These are phyloP conservation scores for Debaryomyces psychrophilus DNA, from an alignment of 1,139 yeast genomes.

Conservation along the genomic window DNA sequence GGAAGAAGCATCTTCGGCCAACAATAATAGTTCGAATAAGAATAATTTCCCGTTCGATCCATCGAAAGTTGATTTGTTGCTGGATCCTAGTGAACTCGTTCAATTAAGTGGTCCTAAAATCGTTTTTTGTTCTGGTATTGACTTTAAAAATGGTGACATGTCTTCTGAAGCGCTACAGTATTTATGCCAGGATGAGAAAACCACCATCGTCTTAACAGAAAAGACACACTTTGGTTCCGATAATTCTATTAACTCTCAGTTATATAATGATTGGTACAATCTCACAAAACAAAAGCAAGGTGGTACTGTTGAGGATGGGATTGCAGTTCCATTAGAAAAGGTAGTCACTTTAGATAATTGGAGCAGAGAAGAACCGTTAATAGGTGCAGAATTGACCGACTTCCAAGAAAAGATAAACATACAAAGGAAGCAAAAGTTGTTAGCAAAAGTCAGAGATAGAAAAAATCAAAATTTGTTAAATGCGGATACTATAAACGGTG, in stretches of 20 bases:
- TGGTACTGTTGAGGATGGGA: conserved; percentile 56
- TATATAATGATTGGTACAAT: conserved; percentile 63
- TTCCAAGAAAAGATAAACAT: conserved; percentile 50
- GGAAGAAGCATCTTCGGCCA: conserved; percentile 51
- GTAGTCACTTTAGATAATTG: conserved; percentile 33
- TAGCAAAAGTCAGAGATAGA: conserved; percentile 58
- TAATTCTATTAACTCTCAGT: conserved; percentile 31
- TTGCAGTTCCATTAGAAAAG: conserved; percentile 56
- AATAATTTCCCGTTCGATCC: conserved; percentile 78
- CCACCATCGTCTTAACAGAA: conserved; percentile 77
- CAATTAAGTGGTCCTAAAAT: conserved; percentile 73
- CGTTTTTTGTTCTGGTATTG: conserved; percentile 78
- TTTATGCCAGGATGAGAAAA: conserved; percentile 64
- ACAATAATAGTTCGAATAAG: conserved; percentile 36
- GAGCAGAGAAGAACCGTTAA: conserved; percentile 52
- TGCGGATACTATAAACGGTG: conserved; percentile 41
- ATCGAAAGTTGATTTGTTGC: conserved; percentile 58
- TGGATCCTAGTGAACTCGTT: conserved; percentile 58
- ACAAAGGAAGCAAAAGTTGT: conserved; percentile 47
- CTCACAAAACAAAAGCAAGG: conserved; percentile 40
- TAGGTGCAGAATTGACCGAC: conserved; percentile 51
- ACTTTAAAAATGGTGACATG: conserved; percentile 64
- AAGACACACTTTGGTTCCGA: conserved; percentile 39
- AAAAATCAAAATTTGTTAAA: conserved; percentile 58
- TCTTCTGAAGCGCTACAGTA: conserved; percentile 59